These are phyloP conservation scores for Phlebiopsis flavidoalba DNA, from an alignment of 768 basidiomycete genomes.

Conservation along the genomic window DNA sequence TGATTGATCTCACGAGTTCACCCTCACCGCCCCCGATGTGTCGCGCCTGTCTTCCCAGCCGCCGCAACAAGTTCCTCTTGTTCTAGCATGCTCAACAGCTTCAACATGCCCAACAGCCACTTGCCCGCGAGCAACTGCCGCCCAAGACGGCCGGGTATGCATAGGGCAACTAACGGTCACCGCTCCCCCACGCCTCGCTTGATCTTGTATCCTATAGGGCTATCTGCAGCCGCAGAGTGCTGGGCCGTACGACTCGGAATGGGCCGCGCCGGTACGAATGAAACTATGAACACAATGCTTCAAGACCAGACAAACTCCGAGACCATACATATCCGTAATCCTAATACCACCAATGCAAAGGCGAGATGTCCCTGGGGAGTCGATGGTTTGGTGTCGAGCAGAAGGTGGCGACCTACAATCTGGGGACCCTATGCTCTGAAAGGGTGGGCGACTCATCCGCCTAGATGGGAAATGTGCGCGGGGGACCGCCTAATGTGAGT, in stretches of 20 bases:
- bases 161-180: conserved; percentile 82
- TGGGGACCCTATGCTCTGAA: conserved; percentile 84
- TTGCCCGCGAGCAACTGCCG: conserved; percentile 54
- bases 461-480: conserved; percentile 73
- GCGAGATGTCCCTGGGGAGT: conserved; percentile 59
- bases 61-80: conserved; percentile 24
- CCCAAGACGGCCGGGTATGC: conserved; percentile 84
- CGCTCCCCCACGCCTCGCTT: no score
- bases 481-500: conserved; percentile 59
- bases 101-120: neutral
- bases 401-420: conserved; percentile 68
- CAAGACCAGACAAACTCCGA: conserved; percentile 46
- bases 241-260: conserved; percentile 44
- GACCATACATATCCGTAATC: conserved; percentile 75
- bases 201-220: conserved; percentile 76
- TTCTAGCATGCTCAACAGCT: neutral
- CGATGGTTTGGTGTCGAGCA: conserved; percentile 81
- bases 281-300: conserved; percentile 65
- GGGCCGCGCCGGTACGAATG: conserved; percentile 64
- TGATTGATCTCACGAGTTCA: conserved; percentile 62
- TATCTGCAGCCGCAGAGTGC: conserved; percentile 51
- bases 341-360: conserved; percentile 45
- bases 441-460: conserved; percentile 77
- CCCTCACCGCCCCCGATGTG: conserved; percentile 21
- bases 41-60: conserved; percentile 11